Base-by-base conservation (phyloP, 768 basidiomycete species). In the Trametopsis cervina region DNA sequence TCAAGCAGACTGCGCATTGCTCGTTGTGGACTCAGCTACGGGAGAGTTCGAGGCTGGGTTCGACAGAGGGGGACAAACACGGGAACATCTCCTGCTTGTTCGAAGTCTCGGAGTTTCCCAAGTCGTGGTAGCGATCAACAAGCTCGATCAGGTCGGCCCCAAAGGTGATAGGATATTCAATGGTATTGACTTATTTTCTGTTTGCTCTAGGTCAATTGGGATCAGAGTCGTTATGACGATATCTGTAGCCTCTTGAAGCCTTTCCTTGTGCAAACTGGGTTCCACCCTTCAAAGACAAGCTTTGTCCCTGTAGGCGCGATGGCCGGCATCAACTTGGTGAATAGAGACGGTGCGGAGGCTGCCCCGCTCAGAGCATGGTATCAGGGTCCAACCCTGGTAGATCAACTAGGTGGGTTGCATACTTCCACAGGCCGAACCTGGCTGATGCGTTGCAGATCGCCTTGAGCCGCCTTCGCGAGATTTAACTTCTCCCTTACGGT, bases 11-110 rank as follows among this genome's bases (percentile, higher is more conserved):
- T 90, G 90, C 40, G 92, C 96, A 0, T 66, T 98, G 6, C 80
- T 98, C 18, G 94, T 98, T 3, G 83, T 99, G 22, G 96, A 96
- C 63, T 83, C 93, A 1, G 74, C 84, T 4, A 80, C 74, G 1
- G 95, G 95, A 17, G 93, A 94, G 60, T 99, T 99, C 55, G 96
- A 99, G 65, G 84, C 90, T 20, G 95, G 95, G 2, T 99, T 98
- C 59, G 86, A 89, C 27, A 76, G 85, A 15, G 92, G 92, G 37
- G 95, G 95, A 1, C 95, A 99, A 68, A 99, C 93, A 25, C 75
- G 93, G 47, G 95, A 99, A 63, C 95, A 99, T 65, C 71, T 97
- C 2, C 66, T 96, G 35, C 80, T 99, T 18, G 91, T 94, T 24
- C 72, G 95, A 44, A 94, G 91, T 65, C 72, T 99, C 9, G 95